A percentile compares a stretch with the other conserved stretches of the same genome.
phyloP scores from a whole-genome alignment of 495 filamentous ascomycete genomes.

The Tirmania nivea region DNA sequence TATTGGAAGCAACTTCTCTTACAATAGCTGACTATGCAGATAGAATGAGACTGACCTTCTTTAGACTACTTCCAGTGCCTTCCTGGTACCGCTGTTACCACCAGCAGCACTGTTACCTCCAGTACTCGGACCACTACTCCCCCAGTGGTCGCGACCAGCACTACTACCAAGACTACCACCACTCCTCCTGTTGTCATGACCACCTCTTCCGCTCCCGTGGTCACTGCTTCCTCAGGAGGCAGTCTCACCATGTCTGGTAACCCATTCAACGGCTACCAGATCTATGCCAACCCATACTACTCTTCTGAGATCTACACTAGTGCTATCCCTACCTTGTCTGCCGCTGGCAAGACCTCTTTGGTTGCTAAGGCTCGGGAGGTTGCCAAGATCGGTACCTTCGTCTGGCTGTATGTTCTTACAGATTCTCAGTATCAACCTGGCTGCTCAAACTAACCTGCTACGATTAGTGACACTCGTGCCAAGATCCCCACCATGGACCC shows the following conservation, averaged over 20 bases:
- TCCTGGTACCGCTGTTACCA: conserved; percentile 1
- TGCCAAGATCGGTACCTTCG: conserved; percentile 44
- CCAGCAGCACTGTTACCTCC: background rate
- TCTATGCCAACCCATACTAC: conserved; percentile 34
- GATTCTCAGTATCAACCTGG: too few relatives aligned
- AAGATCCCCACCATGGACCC: conserved; percentile 28
- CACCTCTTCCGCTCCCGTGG: conserved; percentile 6
- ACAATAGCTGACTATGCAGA: background rate
- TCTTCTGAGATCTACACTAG: conserved; percentile 28
- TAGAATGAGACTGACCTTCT: background rate
- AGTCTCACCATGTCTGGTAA: conserved; percentile 25
- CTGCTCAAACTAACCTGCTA: too few relatives aligned
- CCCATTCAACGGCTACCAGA: conserved; percentile 28
- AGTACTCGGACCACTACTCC: background rate
- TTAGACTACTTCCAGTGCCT: conserved; percentile 10
- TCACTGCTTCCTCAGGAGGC: conserved; percentile 15
- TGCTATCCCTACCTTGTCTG: conserved; percentile 31
- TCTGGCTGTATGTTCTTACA: conserved; percentile 39
- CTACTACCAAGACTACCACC: conserved; percentile 3
- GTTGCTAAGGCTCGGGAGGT: conserved; percentile 28
- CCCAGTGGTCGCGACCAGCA: background rate
- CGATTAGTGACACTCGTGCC: conserved; percentile 21
- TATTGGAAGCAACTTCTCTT: too few relatives aligned
- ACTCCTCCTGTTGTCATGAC: background rate
- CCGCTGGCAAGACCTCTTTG: conserved; percentile 26